Evolutionary conservation across 2,329 filamentous ascomycete genomes (phyloP), one percentile per base, ranked within the genome.

Genomic region (Plectosphaerella sp.): DNA sequence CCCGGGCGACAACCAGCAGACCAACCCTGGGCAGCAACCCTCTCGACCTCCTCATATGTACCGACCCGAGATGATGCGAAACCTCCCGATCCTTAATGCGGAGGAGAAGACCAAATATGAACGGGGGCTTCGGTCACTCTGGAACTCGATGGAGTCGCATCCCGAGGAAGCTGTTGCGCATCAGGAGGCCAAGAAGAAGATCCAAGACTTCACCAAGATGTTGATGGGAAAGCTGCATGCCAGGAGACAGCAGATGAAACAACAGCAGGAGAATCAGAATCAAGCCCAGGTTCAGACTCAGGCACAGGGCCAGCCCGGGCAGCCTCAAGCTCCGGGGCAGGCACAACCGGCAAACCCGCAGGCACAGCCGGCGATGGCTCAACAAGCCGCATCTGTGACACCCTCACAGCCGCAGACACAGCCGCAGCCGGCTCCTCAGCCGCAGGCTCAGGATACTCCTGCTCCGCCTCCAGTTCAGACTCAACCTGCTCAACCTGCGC

Each of bases 41-140:
- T 54, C 57, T 22, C 63, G 62, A 9, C 63, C 61, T 10, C 60
- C 65, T 2, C 70, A 72, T 2, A 74, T 80, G 66, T 80, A 78
- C 35, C 70, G 73, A 35, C 78, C 80, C 0, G 72, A 75, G 36
- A 73, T 77, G 49, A 83, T 84, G 64, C 72, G 75, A 35, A 70
- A 56, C 6, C 70, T 84, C 4, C 69, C 69, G 2, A 72, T 75
- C 39, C 69, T 87, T 3, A 76, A 69, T 24, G 70, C 77, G 1
- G 73, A 78, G 2, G 83, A 87, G 52, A 82, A 79, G 59, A 59
- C 59, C 2, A 83, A 83, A 58, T 87, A 85, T 58, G 80, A 85
- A 58, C 66, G 71, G 2, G 83, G 83, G 1, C 68, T 87, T 1
- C 70, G 72, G 10, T 61, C 68, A 2, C 67, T 86, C 0, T 87